phyloP scores from a whole-genome alignment of 257 asterid species.

The Capsicum baccatum region DNA sequence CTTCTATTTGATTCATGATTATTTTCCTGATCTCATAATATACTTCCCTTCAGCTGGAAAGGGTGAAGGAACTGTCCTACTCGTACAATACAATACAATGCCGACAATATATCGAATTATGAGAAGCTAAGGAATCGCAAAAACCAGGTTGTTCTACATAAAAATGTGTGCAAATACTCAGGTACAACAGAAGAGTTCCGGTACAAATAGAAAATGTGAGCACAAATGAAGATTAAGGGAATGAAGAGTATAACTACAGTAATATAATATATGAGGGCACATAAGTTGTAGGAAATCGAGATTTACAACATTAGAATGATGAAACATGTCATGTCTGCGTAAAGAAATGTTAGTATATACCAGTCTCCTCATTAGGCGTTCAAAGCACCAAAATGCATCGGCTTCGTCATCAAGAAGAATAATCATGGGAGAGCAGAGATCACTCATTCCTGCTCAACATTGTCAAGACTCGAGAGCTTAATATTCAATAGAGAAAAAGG shows the following conservation, averaged over 20 bases:
- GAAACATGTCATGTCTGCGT: background rate
- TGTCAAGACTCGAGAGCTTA: slow-evolving; percentile 27
- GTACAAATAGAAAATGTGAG: background rate
- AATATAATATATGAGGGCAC: background rate
- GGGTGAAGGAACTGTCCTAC: background rate
- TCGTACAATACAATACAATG: background rate
- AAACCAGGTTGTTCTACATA: no score
- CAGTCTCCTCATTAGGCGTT: slow-evolving; percentile 86
- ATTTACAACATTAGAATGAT: background rate
- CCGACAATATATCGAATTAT: background rate
- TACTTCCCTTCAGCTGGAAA: background rate
- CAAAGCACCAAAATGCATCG: slow-evolving; percentile 98
- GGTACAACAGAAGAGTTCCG: no score
- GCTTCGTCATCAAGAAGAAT: slow-evolving; percentile 89
- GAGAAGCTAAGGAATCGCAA: background rate
- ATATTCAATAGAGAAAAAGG: background rate
- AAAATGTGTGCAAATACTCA: no score
- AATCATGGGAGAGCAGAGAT: slow-evolving; percentile 95
- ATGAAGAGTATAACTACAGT: background rate
- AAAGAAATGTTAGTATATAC: slow-evolving; percentile 42
- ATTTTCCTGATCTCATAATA: background rate
- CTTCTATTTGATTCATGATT: background rate
- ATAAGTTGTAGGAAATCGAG: background rate
- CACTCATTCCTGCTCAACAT: slow-evolving; percentile 88
- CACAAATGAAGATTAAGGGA: background rate